These are phyloP conservation scores for Colletotrichum phormii DNA, from an alignment of 2,329 filamentous ascomycete genomes.

Conservation along the genomic window DNA sequence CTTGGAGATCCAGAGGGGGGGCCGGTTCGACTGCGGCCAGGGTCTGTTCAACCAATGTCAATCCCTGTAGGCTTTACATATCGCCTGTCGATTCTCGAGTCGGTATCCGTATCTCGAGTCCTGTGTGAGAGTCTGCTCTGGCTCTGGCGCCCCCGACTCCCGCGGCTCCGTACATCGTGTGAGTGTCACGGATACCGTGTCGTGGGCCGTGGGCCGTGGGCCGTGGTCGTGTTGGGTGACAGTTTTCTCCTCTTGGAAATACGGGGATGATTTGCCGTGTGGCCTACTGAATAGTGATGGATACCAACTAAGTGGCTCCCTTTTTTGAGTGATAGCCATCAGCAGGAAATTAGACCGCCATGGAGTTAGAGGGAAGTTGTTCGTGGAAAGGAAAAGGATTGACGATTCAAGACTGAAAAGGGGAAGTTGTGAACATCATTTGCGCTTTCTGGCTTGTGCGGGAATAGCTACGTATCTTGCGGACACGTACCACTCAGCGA, in stretches of 20 bases:
- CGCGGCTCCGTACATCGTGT: neutral
- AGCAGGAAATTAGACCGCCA: slow-evolving; percentile 29
- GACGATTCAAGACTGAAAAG: slow-evolving; percentile 21
- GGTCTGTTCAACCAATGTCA: neutral
- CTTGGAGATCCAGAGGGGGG: neutral
- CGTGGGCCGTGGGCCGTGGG: neutral
- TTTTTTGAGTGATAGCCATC: neutral
- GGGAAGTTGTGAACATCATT: slow-evolving; percentile 26
- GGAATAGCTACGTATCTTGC: neutral
- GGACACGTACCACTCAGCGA: neutral
- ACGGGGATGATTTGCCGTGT: slow-evolving; percentile 6
- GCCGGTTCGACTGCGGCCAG: neutral
- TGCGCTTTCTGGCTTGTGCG: neutral
- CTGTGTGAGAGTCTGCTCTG: neutral
- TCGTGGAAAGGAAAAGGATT: slow-evolving; percentile 26
- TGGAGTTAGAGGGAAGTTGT: slow-evolving; percentile 3
- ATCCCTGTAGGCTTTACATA: neutral
- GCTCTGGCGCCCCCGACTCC: neutral
- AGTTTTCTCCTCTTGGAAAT: neutral
- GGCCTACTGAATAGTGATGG: slow-evolving; percentile 10
- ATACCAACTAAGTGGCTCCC: slow-evolving; percentile 19
- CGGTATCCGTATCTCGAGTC: neutral
- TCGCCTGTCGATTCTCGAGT: neutral
- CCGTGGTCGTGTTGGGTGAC: neutral
- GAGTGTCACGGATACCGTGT: neutral